phyloP scores from a whole-genome alignment of 2,329 filamentous ascomycete genomes.

The Aureobasidium sp. region DNA sequence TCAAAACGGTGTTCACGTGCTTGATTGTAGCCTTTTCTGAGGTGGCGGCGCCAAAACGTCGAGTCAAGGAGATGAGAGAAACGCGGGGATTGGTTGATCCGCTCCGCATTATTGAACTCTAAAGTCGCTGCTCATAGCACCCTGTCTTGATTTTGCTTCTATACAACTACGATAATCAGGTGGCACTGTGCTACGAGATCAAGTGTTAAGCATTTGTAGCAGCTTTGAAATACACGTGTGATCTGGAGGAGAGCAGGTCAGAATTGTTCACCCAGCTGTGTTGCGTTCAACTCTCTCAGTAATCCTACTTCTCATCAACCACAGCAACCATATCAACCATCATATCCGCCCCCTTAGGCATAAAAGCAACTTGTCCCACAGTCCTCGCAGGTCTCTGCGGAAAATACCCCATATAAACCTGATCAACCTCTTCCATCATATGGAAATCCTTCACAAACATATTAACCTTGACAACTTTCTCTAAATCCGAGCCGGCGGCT shows the following conservation, averaged over 20 bases:
- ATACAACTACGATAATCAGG: no score
- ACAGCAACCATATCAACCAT: constrained; percentile 10
- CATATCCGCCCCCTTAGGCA: constrained; percentile 2
- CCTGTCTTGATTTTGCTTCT: background rate
- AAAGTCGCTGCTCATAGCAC: background rate
- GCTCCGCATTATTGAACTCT: background rate
- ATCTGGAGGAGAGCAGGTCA: no score
- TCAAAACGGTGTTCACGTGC: constrained; percentile 11
- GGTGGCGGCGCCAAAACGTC: background rate
- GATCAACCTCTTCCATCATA: background rate
- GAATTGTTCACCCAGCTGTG: no score
- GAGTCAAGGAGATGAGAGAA: constrained; percentile 12
- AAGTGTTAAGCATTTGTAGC: no score
- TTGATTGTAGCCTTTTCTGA: background rate
- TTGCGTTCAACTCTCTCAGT: no score
- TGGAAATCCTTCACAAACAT: constrained; percentile 2
- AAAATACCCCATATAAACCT: background rate
- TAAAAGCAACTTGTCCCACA: background rate
- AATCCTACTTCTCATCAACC: background rate
- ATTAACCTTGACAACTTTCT: constrained; percentile 11
- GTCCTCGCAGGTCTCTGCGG: constrained; percentile 9
- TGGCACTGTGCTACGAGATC: background rate
- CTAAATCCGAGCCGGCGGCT: background rate
- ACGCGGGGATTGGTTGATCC: constrained; percentile 3
- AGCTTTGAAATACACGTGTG: no score